phyloP scores from a whole-genome alignment of 169 alveolate species.

The Plasmodium inui region DNA sequence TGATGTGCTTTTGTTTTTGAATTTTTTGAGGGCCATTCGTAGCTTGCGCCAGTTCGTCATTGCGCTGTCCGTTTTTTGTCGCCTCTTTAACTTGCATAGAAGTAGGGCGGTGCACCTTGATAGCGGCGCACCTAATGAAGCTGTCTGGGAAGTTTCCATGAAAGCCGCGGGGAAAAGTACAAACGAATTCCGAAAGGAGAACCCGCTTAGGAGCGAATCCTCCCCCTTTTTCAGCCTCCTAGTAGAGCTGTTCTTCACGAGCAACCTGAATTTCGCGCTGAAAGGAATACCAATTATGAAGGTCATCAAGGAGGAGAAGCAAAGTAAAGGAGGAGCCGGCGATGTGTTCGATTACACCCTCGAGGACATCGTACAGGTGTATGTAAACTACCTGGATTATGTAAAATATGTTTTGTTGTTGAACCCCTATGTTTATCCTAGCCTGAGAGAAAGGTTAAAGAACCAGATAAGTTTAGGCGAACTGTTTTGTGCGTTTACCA shows the following conservation, averaged over 20 bases:
- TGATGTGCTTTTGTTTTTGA: slow-evolving; percentile 32
- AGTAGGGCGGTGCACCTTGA: background rate
- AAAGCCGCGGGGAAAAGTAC: background rate
- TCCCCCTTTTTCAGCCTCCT: slow-evolving; percentile 15
- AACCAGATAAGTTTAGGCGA: slow-evolving; percentile 9
- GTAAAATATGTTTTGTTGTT: slow-evolving; percentile 39
- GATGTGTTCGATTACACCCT: background rate
- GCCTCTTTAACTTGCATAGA: slow-evolving; percentile 36
- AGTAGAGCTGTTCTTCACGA: slow-evolving; percentile 35
- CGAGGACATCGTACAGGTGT: slow-evolving; percentile 22
- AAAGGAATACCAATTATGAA: slow-evolving; percentile 25
- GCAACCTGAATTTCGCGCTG: background rate
- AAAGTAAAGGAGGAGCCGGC: background rate
- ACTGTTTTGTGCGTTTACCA: slow-evolving; percentile 20
- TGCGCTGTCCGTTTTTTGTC: slow-evolving; percentile 31
- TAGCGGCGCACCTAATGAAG: background rate
- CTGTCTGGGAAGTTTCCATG: background rate
- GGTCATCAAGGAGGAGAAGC: slow-evolving; percentile 14
- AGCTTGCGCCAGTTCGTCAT: slow-evolving; percentile 32
- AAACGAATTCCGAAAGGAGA: background rate
- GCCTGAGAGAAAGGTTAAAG: slow-evolving; percentile 9
- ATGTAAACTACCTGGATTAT: slow-evolving; percentile 37
- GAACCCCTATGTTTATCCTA: slow-evolving; percentile 52
- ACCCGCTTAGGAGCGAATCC: background rate
- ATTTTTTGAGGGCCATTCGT: slow-evolving; percentile 21